A percentile compares a stretch with the other conserved stretches of the same genome.
Conservation (phyloP, 805 yeast genomes). For the Ogataea pini region DNA sequence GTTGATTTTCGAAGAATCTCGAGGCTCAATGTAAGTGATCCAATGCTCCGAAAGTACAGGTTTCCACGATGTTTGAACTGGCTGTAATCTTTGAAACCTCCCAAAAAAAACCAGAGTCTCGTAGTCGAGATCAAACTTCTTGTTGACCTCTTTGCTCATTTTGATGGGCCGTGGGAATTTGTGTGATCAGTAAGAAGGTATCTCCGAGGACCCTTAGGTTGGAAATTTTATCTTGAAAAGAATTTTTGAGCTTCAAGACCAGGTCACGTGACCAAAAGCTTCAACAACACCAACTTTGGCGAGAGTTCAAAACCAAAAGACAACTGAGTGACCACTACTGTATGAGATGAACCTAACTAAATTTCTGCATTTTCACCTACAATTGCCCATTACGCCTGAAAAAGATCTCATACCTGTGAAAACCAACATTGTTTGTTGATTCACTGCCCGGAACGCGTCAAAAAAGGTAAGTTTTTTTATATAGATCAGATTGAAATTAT, state of each 20-base stretch:
- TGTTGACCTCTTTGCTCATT: slow-evolving; percentile 1
- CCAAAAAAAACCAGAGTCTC: slow-evolving; percentile 41
- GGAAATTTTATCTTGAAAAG: neutral
- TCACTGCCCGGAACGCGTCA: slow-evolving; percentile 3
- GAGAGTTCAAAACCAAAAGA: too few species aligned
- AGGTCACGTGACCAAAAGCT: neutral
- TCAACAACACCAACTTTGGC: too few species aligned
- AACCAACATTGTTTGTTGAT: too few species aligned
- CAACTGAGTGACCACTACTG: too few species aligned
- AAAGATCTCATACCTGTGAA: too few species aligned
- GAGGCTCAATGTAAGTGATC: slow-evolving; percentile 44
- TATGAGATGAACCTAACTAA: too few species aligned
- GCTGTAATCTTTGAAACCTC: slow-evolving; percentile 42
- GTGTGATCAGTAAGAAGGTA: neutral
- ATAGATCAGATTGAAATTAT: too few species aligned
- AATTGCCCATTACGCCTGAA: too few species aligned
- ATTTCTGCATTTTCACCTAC: too few species aligned
- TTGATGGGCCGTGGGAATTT: neutral
- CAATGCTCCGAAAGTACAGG: slow-evolving; percentile 42
- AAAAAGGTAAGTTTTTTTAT: neutral
- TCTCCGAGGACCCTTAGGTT: neutral
- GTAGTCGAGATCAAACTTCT: slow-evolving; percentile 40
- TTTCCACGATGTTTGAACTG: slow-evolving; percentile 24
- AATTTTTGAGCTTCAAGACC: neutral
- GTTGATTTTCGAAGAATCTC: slow-evolving; percentile 31